Percentiles rank a stretch among this genome's conserved stretches.
Conservation (phyloP, 164 flowering plant genomes). For the Chloranthus sessilifolius region DNA sequence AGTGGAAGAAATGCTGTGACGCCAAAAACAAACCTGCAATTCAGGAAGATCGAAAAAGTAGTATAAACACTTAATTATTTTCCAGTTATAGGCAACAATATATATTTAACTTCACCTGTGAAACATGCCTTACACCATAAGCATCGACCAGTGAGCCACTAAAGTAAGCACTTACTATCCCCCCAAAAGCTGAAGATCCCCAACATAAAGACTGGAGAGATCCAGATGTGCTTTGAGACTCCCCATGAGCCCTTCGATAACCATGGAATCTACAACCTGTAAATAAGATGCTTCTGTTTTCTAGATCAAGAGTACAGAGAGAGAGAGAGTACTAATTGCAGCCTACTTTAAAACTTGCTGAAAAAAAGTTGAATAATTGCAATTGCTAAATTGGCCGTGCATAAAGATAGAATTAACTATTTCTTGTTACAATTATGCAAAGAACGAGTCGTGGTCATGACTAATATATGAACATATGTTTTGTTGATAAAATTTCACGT, state of each 20-base stretch:
- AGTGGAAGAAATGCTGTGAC: constrained; percentile 90
- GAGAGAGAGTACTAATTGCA: too few relatives aligned
- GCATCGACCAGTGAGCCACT: constrained; percentile 92
- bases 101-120: constrained; percentile 1
- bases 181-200: constrained; percentile 99
- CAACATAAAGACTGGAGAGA: constrained; percentile 98
- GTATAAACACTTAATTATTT: background rate
- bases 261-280: constrained; percentile 99
- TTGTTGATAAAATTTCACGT: too few relatives aligned
- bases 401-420: too few relatives aligned
- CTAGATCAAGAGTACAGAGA: too few relatives aligned
- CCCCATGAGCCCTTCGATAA: constrained; percentile 99
- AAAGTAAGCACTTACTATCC: constrained; percentile 93
- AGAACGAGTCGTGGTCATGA: too few relatives aligned
- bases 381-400: too few relatives aligned
- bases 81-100: background rate
- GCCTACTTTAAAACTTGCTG: too few relatives aligned
- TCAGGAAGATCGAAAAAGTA: constrained; percentile 3
- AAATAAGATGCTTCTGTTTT: constrained; percentile 26
- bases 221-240: constrained; percentile 93
- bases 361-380: too few relatives aligned
- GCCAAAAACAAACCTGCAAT: constrained; percentile 91
- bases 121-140: constrained; percentile 87
- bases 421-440: too few relatives aligned
- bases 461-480: too few relatives aligned